Percentiles rank a stretch among this genome's conserved stretches.
These are phyloP conservation scores for Acacia melanoxylon DNA, from an alignment of 306 rosid genomes.

Conservation along the genomic window DNA sequence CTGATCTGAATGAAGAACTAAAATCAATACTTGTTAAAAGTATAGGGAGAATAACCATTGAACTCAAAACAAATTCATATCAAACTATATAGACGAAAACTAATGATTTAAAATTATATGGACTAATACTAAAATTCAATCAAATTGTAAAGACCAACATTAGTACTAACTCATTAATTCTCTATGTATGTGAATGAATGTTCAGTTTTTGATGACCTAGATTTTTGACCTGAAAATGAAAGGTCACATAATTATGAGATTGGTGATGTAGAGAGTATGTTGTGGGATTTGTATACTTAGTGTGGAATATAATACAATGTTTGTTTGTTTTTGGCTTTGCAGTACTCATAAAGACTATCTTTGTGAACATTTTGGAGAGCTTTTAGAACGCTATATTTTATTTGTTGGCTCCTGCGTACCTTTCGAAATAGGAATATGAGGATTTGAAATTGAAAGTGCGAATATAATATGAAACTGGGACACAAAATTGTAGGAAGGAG, in stretches of 20 bases:
- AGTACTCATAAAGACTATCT: no score
- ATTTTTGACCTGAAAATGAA: conserved; percentile 5
- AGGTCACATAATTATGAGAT: not conserved
- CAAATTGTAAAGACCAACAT: no score
- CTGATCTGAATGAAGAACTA: no score
- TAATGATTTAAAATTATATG: no score
- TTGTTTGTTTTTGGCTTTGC: not conserved
- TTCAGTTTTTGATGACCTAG: conserved; percentile 2
- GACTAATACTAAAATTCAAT: no score
- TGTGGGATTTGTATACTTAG: not conserved
- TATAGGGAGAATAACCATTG: no score
- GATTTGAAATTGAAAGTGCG: not conserved
- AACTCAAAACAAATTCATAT: no score
- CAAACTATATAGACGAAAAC: no score
- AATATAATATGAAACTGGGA: not conserved
- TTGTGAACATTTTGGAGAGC: not conserved
- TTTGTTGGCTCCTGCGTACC: not conserved
- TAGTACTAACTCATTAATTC: not conserved
- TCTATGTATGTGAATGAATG: not conserved
- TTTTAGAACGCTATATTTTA: not conserved
- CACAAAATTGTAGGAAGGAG: no score
- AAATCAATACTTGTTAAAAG: no score
- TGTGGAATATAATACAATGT: not conserved
- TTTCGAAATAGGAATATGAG: not conserved
- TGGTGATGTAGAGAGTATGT: not conserved